A percentile compares a stretch with the other conserved stretches of the same genome.
Evolutionary conservation across 2,329 filamentous ascomycete genomes (phyloP).

Genomic region (Colletotrichum gloeosporioides): DNA sequence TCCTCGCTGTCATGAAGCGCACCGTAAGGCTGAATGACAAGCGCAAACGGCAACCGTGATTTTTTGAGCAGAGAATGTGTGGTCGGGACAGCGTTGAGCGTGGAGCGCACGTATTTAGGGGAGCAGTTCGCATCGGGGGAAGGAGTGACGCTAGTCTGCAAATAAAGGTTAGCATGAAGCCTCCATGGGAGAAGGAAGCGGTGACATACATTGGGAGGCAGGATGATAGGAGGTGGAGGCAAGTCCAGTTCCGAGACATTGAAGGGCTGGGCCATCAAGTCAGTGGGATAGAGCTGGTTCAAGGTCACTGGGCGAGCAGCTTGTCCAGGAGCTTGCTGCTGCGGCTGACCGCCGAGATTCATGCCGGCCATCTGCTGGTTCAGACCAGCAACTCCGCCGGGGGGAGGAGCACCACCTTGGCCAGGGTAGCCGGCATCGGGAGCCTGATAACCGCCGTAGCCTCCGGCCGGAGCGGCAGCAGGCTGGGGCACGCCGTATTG

Average conservation of each 20-base stretch:
- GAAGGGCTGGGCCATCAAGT: conserved; percentile 91
- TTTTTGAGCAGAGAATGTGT: conserved; percentile 95
- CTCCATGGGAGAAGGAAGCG: background rate
- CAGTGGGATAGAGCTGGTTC: conserved; percentile 91
- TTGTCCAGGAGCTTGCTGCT: conserved; percentile 49
- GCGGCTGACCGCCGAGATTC: conserved; percentile 68
- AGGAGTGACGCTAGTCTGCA: conserved; percentile 84
- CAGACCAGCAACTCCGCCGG: conserved; percentile 70
- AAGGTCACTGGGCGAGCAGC: conserved; percentile 56
- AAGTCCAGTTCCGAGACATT: conserved; percentile 92
- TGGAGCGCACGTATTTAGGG: conserved; percentile 93
- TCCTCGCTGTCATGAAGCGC: conserved; percentile 94
- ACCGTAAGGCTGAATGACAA: conserved; percentile 95
- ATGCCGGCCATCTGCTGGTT: conserved; percentile 88
- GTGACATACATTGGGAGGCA: conserved; percentile 85
- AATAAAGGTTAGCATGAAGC: background rate
- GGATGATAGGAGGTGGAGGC: conserved; percentile 86
- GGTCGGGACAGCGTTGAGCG: conserved; percentile 90
- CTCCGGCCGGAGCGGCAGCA: conserved; percentile 43
- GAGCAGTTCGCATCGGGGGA: conserved; percentile 92
- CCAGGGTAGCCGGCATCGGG: conserved; percentile 71
- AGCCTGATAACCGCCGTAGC: conserved; percentile 69
- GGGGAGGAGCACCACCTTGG: conserved; percentile 45
- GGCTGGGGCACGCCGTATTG: conserved; percentile 49
- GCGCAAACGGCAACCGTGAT: conserved; percentile 91